A percentile compares a stretch with the other conserved stretches of the same genome.
Evolutionary conservation across 2,329 filamentous ascomycete species (phyloP).

Genomic region (Monosporascus ibericus): DNA sequence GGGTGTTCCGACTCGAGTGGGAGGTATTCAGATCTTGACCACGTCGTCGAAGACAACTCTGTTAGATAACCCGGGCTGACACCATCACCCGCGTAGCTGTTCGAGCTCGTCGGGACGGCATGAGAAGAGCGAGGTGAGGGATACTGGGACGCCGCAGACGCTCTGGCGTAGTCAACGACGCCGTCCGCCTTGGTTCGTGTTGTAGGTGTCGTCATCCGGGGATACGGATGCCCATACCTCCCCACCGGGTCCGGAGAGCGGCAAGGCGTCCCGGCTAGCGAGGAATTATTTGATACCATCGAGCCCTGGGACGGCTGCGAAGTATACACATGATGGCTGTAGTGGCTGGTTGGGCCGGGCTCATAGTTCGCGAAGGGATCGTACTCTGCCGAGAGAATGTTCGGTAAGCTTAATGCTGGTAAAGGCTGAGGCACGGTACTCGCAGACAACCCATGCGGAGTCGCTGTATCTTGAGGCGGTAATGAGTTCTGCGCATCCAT

Average conservation of each 20-base stretch:
- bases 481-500: constrained; percentile 32
- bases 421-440: constrained; percentile 32
- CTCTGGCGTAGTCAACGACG: constrained; percentile 28
- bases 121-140: constrained; percentile 34
- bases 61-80: constrained; percentile 32
- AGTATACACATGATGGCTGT: constrained; percentile 42
- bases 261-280: constrained; percentile 23
- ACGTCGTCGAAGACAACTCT: constrained; percentile 29
- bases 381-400: constrained; percentile 44
- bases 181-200: constrained; percentile 36
- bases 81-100: constrained; percentile 20
- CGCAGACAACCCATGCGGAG: constrained; percentile 38
- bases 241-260: constrained; percentile 25
- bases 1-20: constrained; percentile 27
- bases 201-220: constrained; percentile 22
- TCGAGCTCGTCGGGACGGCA: constrained; percentile 24
- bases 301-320: constrained; percentile 29
- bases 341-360: constrained; percentile 32
- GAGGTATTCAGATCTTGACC: constrained; percentile 34
- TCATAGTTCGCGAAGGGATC: constrained; percentile 45
- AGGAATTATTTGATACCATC: constrained; percentile 18
- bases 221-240: constrained; percentile 27
- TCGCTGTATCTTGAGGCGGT: constrained; percentile 34
- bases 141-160: constrained; percentile 33
- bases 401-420: constrained; percentile 36